phyloP scores from a whole-genome alignment of 768 basidiomycete species.

The Lenzites betulinus region DNA sequence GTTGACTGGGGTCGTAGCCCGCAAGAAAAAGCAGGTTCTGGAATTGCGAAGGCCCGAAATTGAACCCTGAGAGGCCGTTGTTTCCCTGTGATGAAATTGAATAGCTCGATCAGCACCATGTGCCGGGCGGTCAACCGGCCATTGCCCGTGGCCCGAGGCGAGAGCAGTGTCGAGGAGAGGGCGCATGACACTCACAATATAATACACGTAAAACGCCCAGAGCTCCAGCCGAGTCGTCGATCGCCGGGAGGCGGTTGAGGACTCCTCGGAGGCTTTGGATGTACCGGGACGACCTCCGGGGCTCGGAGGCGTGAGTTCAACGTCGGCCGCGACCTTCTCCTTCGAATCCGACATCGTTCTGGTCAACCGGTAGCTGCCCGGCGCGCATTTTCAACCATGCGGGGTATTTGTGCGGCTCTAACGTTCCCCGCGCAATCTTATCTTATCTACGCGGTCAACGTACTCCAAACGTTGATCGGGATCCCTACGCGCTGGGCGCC shows the following conservation, averaged over 20 bases:
- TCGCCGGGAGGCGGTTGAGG: conserved; percentile 2
- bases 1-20: conserved; percentile 67
- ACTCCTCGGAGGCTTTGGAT: not conserved
- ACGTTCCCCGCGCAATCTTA: too few species aligned
- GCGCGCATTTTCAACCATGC: not conserved
- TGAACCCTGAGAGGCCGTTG: conserved; percentile 68
- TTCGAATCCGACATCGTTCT: conserved; percentile 16
- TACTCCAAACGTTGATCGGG: too few species aligned
- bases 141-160: too few species aligned
- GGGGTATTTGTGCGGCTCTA: not conserved
- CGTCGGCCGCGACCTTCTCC: conserved; percentile 15
- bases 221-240: conserved; percentile 49
- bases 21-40: conserved; percentile 73
- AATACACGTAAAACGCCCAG: conserved; percentile 35
- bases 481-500: too few species aligned
- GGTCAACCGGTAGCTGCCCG: conserved; percentile 4
- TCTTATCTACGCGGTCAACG: too few species aligned
- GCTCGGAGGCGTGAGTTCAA: conserved; percentile 3
- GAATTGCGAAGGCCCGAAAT: conserved; percentile 75
- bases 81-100: conserved; percentile 49
- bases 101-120: not conserved
- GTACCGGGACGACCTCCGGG: not conserved
- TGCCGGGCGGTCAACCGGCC: not conserved
- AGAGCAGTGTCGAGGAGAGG: too few species aligned
- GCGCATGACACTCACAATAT: conserved; percentile 25